Conservation (phyloP, 2,329 filamentous ascomycete species). For the Pseudocercospora ulei region DNA sequence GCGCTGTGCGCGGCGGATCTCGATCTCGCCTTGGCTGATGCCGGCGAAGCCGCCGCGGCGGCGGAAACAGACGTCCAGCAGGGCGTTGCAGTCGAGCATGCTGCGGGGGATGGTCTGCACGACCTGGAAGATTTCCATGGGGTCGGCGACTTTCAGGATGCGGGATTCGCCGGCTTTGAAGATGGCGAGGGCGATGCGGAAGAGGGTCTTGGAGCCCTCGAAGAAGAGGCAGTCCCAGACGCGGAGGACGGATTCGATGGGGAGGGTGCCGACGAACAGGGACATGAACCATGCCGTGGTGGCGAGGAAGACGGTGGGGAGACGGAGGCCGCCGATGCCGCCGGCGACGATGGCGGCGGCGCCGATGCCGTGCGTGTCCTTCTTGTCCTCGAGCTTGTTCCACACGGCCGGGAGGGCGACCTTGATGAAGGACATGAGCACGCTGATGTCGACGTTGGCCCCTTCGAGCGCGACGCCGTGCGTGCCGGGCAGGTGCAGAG, state of each 20-base stretch:
- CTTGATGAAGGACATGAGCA: constrained; percentile 77
- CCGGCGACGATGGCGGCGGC: constrained; percentile 37
- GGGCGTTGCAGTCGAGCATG: constrained; percentile 67
- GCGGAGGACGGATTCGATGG: constrained; percentile 80
- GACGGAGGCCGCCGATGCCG: constrained; percentile 42
- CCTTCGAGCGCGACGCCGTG: constrained; percentile 85
- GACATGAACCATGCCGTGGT: constrained; percentile 98
- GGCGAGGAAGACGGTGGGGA: constrained; percentile 84
- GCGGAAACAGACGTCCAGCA: constrained; percentile 76
- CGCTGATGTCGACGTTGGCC: constrained; percentile 85
- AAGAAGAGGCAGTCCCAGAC: constrained; percentile 97
- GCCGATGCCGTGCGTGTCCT: constrained; percentile 38
- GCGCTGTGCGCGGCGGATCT: constrained; percentile 62
- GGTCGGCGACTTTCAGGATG: constrained; percentile 68
- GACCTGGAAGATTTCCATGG: constrained; percentile 92
- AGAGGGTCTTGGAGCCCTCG: constrained; percentile 86
- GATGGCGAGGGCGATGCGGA: constrained; percentile 79
- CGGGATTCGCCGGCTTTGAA: constrained; percentile 80
- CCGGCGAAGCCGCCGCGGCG: constrained; percentile 60
- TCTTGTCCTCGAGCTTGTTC: constrained; percentile 75
- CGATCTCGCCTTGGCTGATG: constrained; percentile 71
- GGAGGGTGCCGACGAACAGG: constrained; percentile 83
- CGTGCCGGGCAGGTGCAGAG: constrained; percentile 77
- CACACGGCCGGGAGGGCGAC: constrained; percentile 76
- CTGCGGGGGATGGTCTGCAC: constrained; percentile 77